Conservation (phyloP, 2,329 filamentous ascomycete species). For the Paecilomyces sp. region DNA sequence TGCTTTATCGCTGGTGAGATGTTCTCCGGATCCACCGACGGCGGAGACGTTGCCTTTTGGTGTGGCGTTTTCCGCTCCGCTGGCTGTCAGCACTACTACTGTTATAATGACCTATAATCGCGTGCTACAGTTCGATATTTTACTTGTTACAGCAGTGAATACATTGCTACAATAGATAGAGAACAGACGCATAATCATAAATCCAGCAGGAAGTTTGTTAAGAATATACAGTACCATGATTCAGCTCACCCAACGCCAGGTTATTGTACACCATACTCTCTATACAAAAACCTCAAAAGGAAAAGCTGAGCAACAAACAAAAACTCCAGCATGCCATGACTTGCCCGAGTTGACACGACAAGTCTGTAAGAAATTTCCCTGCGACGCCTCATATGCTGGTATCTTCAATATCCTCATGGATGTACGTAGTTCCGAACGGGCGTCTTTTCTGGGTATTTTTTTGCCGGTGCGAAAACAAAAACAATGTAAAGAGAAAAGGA, state of each 20-base stretch:
- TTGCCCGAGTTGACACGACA: slow-evolving; percentile 8
- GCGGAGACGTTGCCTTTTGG: slow-evolving; percentile 8
- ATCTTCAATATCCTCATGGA: neutral
- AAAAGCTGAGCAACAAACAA: slow-evolving; percentile 5
- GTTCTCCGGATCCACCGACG: neutral
- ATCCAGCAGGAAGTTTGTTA: neutral
- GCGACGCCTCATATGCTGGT: slow-evolving; percentile 1
- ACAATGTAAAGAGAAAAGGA: neutral
- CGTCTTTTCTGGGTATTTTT: neutral
- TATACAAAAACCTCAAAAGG: slow-evolving; percentile 9
- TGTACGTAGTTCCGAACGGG: neutral
- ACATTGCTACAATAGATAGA: neutral
- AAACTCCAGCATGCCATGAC: slow-evolving; percentile 12
- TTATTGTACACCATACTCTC: slow-evolving; percentile 13
- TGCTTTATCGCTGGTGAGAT: neutral
- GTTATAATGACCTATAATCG: neutral
- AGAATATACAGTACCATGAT: neutral
- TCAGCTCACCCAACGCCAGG: slow-evolving; percentile 3
- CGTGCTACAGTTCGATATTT: neutral
- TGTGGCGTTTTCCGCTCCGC: neutral
- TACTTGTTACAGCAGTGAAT: neutral
- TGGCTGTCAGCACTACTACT: neutral
- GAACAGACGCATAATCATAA: neutral
- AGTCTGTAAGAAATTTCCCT: neutral
- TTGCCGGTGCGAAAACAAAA: neutral